Percentiles rank a stretch among this genome's conserved stretches.
Conservation (phyloP, 2,329 filamentous ascomycete genomes). For the Exophiala sp. region DNA sequence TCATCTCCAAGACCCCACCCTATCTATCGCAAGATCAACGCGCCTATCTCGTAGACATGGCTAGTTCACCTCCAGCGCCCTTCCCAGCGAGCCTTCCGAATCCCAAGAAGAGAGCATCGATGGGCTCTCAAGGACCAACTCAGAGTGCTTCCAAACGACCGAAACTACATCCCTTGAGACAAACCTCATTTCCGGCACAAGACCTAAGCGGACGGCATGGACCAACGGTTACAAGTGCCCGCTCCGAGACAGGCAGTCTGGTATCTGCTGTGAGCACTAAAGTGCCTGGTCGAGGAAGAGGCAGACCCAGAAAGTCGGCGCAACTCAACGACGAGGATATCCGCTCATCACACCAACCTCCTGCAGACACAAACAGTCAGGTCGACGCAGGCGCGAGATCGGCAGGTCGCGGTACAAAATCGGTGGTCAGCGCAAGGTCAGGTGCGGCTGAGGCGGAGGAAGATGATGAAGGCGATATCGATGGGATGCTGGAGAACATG, state of each 20-base stretch:
- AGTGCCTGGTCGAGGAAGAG: slow-evolving; percentile 23
- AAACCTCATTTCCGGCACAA: slow-evolving; percentile 41
- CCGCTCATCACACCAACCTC: slow-evolving; percentile 10
- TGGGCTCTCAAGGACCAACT: slow-evolving; percentile 36
- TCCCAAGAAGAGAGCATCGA: slow-evolving; percentile 39
- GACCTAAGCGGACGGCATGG: slow-evolving; percentile 15
- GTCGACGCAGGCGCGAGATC: slow-evolving; percentile 11
- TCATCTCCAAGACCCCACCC: too few species aligned
- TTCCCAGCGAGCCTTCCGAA: slow-evolving; percentile 27
- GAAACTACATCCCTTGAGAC: slow-evolving; percentile 42
- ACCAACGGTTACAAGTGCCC: slow-evolving; percentile 20
- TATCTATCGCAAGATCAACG: too few species aligned
- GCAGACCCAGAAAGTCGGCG: slow-evolving; percentile 26
- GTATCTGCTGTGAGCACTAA: slow-evolving; percentile 24
- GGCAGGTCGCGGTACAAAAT: slow-evolving; percentile 18
- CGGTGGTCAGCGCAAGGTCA: slow-evolving; percentile 24
- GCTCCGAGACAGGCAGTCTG: slow-evolving; percentile 29
- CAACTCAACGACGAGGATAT: slow-evolving; percentile 25
- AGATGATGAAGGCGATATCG: slow-evolving; percentile 27
- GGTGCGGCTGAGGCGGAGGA: slow-evolving; percentile 27
- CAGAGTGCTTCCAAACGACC: slow-evolving; percentile 30
- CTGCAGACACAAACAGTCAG: slow-evolving; percentile 13
- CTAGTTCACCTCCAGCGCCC: slow-evolving; percentile 27
- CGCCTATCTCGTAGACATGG: slow-evolving; percentile 17
- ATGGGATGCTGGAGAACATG: slow-evolving; percentile 26